A percentile compares a stretch with the other conserved stretches of the same genome.
Evolutionary conservation across 228 moss, liverwort and hornwort genomes (phyloP).

Genomic region (Sphagnum fallax): DNA sequence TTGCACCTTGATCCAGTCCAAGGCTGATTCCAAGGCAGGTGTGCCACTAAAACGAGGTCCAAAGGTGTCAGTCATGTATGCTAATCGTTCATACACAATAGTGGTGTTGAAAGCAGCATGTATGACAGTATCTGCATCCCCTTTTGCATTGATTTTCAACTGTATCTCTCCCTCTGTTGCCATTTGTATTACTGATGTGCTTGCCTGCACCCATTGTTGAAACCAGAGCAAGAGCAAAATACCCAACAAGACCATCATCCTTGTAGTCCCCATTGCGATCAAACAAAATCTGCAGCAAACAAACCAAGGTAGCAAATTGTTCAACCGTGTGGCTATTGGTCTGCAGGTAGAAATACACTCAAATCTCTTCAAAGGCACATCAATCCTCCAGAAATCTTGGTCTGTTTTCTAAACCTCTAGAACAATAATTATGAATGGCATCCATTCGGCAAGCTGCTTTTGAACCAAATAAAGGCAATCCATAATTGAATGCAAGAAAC

Average conservation of each 20-base stretch:
- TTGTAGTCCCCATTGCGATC: background rate
- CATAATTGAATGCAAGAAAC: too few relatives aligned
- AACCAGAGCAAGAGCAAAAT: constrained; percentile 18
- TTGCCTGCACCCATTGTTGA: background rate
- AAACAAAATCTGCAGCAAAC: too few relatives aligned
- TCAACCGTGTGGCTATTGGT: too few relatives aligned
- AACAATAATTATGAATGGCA: too few relatives aligned
- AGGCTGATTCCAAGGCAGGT: constrained; percentile 50
- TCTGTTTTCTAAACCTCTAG: too few relatives aligned
- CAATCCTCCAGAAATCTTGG: too few relatives aligned
- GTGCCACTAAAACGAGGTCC: constrained; percentile 85
- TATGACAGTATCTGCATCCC: constrained; percentile 52
- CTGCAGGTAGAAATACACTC: too few relatives aligned
- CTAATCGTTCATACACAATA: constrained; percentile 69
- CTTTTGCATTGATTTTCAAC: constrained; percentile 23
- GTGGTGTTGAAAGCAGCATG: constrained; percentile 44
- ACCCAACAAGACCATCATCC: background rate
- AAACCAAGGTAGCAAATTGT: too few relatives aligned
- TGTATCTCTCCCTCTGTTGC: background rate
- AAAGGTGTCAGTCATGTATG: constrained; percentile 81
- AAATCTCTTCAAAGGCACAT: too few relatives aligned
- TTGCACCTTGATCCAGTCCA: constrained; percentile 68
- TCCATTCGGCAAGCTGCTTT: too few relatives aligned
- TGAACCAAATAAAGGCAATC: too few relatives aligned
- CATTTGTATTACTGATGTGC: constrained; percentile 1